Evolutionary conservation across 2,329 filamentous ascomycete species (phyloP).

Genomic region (Scytalidium lignicola): DNA sequence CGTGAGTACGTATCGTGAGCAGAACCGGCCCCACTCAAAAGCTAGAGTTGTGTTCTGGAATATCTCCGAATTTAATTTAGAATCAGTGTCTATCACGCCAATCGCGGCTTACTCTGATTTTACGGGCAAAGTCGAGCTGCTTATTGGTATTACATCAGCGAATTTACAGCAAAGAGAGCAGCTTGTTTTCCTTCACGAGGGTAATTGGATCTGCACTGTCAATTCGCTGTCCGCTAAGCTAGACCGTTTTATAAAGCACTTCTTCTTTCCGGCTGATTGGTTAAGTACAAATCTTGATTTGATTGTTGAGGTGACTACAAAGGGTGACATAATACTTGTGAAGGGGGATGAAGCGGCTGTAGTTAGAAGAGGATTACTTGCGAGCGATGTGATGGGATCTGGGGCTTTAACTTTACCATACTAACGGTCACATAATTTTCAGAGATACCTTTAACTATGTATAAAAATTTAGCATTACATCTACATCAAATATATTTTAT

Average conservation of each 20-base stretch:
- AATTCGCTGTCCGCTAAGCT: background rate
- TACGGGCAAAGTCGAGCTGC: background rate
- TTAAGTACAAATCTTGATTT: conserved; percentile 7
- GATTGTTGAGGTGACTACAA: conserved; percentile 8
- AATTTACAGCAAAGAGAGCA: background rate
- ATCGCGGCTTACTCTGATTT: background rate
- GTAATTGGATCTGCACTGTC: conserved; percentile 11
- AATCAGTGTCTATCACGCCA: background rate
- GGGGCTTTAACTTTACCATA: too few relatives aligned
- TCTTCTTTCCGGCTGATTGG: conserved; percentile 17
- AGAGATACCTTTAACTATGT: too few relatives aligned
- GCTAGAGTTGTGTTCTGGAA: conserved; percentile 1
- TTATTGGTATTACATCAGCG: background rate
- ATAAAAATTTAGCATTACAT: too few relatives aligned
- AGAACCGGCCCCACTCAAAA: background rate
- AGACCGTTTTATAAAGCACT: conserved; percentile 6
- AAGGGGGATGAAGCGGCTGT: conserved; percentile 15
- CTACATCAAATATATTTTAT: too few relatives aligned
- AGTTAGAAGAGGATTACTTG: conserved; percentile 12
- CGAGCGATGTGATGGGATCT: background rate
- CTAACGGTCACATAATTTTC: too few relatives aligned
- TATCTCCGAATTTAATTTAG: background rate
- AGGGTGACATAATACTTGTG: conserved; percentile 13
- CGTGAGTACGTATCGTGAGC: background rate
- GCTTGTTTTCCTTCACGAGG: conserved; percentile 10